These are phyloP conservation scores for Pinus tabuliformis DNA, from an alignment of 75 land plant genomes.

Conservation along the genomic window DNA sequence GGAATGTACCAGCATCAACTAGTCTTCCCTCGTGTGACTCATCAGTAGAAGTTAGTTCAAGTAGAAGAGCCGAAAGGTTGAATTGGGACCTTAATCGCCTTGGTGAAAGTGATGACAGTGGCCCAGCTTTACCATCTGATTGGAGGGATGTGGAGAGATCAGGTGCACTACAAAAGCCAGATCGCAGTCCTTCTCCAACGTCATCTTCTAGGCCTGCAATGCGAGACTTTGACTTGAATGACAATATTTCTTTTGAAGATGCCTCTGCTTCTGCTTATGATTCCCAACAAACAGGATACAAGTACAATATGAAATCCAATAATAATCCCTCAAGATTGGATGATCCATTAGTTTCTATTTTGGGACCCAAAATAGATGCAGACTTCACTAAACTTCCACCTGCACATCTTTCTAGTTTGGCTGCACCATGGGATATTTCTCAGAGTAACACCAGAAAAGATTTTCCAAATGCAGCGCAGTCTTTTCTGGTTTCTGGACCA, in stretches of 20 bases:
- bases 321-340: conserved; percentile 7
- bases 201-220: conserved; percentile 33
- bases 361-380: conserved; percentile 45
- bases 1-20: conserved; percentile 31
- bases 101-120: conserved; percentile 43
- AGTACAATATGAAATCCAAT: conserved; percentile 12
- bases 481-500: conserved; percentile 10
- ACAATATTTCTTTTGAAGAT: conserved; percentile 45
- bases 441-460: neutral
- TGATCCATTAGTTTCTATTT: conserved; percentile 39
- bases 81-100: conserved; percentile 53
- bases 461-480: conserved; percentile 9
- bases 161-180: conserved; percentile 19
- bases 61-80: conserved; percentile 38
- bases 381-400: conserved; percentile 4
- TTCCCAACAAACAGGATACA: conserved; percentile 4
- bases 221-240: conserved; percentile 74
- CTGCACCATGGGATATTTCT: conserved; percentile 11
- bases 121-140: conserved; percentile 13
- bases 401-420: neutral
- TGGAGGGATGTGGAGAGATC: conserved; percentile 18
- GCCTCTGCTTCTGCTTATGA: conserved; percentile 8
- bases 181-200: conserved; percentile 47
- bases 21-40: conserved; percentile 55
- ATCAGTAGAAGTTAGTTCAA: conserved; percentile 59